These are phyloP conservation scores for Leonotis leonurus DNA, from an alignment of 257 asterid genomes.

Conservation along the genomic window DNA sequence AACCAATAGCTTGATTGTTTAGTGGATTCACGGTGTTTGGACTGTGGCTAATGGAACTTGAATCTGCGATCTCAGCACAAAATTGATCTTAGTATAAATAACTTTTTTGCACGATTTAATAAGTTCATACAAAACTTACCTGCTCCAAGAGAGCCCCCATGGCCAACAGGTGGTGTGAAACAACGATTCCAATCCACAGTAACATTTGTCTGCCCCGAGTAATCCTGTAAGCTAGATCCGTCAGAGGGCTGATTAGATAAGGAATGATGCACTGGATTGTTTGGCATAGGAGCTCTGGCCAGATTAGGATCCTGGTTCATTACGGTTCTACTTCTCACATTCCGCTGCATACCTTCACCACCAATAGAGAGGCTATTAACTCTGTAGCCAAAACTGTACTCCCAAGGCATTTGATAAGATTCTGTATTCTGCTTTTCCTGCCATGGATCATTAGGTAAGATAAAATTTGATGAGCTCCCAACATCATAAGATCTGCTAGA, in stretches of 20 bases:
- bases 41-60: slow-evolving; percentile 42
- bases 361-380: slow-evolving; percentile 47
- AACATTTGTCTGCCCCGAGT: slow-evolving; percentile 39
- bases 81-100: slow-evolving; percentile 9
- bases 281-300: slow-evolving; percentile 36
- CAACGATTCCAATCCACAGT: slow-evolving; percentile 46
- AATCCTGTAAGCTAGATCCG: slow-evolving; percentile 33
- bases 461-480: slow-evolving; percentile 67
- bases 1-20: slow-evolving; percentile 33
- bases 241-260: slow-evolving; percentile 30
- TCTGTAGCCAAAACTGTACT: slow-evolving; percentile 39
- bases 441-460: slow-evolving; percentile 43
- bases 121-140: slow-evolving; percentile 34
- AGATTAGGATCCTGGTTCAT: slow-evolving; percentile 37
- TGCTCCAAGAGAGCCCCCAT: slow-evolving; percentile 35
- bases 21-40: slow-evolving; percentile 29
- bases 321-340: slow-evolving; percentile 63
- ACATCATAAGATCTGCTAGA: slow-evolving; percentile 52
- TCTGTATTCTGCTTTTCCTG: slow-evolving; percentile 52
- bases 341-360: slow-evolving; percentile 50
- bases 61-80: slow-evolving; percentile 35
- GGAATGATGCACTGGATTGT: slow-evolving; percentile 31
- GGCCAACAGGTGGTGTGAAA: slow-evolving; percentile 37
- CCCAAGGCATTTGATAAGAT: slow-evolving; percentile 43
- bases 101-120: background rate